Conservation (phyloP, 805 yeast genomes). For the Wickerhamomyces mucosus region DNA sequence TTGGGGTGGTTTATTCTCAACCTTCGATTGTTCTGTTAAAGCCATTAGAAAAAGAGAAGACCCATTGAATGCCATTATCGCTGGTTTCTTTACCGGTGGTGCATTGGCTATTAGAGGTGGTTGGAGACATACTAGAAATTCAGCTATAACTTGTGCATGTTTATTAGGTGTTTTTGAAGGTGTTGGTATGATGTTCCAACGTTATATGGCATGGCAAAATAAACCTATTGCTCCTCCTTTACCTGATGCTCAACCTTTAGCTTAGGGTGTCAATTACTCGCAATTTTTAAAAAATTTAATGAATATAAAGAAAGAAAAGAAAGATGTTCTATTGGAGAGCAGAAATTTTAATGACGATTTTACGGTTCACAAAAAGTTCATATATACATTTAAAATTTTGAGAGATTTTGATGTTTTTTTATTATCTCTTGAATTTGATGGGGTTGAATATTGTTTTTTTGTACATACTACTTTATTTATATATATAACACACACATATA, state of each 20-base stretch:
- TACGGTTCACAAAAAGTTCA: no score
- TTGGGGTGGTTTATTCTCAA: constrained; percentile 98
- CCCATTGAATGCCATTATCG: constrained; percentile 96
- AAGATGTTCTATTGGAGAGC: no score
- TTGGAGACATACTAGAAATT: constrained; percentile 91
- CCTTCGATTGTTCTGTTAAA: constrained; percentile 91
- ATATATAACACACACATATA: no score
- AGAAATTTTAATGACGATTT: no score
- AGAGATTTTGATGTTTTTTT: no score
- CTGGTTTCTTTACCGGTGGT: constrained; percentile 98
- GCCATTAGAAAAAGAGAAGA: constrained; percentile 96
- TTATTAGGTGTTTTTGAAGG: constrained; percentile 95
- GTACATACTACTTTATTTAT: no score
- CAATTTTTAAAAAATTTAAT: no score
- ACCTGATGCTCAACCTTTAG: constrained; percentile 28
- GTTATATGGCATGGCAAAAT: constrained; percentile 79
- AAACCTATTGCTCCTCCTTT: constrained; percentile 57
- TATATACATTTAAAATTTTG: no score
- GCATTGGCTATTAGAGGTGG: constrained; percentile 98
- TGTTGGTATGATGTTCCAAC: constrained; percentile 92
- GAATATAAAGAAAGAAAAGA: no score
- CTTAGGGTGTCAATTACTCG: no score
- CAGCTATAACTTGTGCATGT: constrained; percentile 97
- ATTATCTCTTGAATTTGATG: no score
- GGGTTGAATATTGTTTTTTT: no score